These are phyloP conservation scores for Vanrija sp. DNA, from an alignment of 1,284 basidiomycete species.

Conservation along the genomic window DNA sequence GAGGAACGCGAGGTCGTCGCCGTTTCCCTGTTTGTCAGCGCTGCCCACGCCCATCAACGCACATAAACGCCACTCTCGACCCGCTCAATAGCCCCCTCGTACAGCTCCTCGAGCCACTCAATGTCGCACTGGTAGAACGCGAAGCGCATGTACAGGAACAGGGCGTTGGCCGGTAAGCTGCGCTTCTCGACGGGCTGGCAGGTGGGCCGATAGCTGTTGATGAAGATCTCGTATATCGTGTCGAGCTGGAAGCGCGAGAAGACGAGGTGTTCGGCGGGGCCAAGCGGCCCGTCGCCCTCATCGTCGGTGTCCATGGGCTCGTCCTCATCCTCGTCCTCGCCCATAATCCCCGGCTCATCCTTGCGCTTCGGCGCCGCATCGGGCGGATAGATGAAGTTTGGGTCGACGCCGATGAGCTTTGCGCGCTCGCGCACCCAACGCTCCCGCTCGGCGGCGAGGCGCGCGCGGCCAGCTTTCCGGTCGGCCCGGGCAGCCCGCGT, in stretches of 20 bases:
- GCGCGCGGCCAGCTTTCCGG: conserved; percentile 57
- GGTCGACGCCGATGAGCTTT: conserved; percentile 30
- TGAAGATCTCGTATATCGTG: conserved; percentile 71
- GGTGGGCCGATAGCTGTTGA: conserved; percentile 62
- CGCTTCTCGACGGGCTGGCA: conserved; percentile 56
- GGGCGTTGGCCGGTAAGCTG: conserved; percentile 71
- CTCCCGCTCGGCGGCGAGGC: conserved; percentile 56
- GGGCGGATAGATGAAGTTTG: conserved; percentile 24
- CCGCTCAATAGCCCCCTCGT: conserved; percentile 81
- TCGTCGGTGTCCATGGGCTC: conserved; percentile 50
- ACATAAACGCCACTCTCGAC: conserved; percentile 92
- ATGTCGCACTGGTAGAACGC: conserved; percentile 79
- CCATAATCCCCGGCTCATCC: conserved; percentile 45
- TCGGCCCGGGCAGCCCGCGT: conserved; percentile 49
- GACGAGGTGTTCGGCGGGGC: conserved; percentile 74
- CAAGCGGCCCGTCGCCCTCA: conserved; percentile 35
- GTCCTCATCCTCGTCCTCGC: conserved; percentile 4
- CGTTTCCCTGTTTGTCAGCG: conserved; percentile 57
- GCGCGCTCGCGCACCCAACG: conserved; percentile 56
- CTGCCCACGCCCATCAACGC: conserved; percentile 44
- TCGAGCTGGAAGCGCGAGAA: conserved; percentile 76
- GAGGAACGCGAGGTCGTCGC: conserved; percentile 78
- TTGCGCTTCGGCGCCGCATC: conserved; percentile 41
- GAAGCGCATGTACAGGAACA: conserved; percentile 82
- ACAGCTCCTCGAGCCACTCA: conserved; percentile 84